Base-by-base conservation (phyloP, 108 stramenopile species). In the Asterionellopsis glacialis region DNA sequence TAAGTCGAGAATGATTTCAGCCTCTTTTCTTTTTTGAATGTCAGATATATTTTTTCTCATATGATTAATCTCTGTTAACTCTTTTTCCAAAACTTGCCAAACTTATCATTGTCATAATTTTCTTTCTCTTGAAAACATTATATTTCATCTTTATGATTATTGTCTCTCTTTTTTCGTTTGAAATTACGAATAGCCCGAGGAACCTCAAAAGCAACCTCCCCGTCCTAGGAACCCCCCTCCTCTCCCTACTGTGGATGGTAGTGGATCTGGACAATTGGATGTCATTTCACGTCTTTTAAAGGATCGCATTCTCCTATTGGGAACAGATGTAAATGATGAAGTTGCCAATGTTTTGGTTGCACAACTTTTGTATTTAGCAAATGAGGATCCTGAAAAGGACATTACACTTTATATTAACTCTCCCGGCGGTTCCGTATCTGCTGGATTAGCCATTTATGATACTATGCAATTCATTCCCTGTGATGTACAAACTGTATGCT, bases 341-440 rank as follows among this genome's bases (percentile, higher is more conserved):
- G 83, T 89, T 10, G 91, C 85, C 41, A 93, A 93, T 61, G 86
- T 90, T 13, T 61, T 93, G 58, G 91, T 93, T 11, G 85, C 91
- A 16, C 91, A 93, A 72, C 82, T 93, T 16, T 72, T 93, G 56
- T 93, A 87, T 59, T 73, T 93, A 15, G 91, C 91, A 19, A 84
- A 81, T 41, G 80, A 84, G 55, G 91, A 93, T 72, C 91, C 91
- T 18, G 77, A 83, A 41, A 79, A 76, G 51, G 88, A 89, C 52
- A 93, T 93, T 58, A 93, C 91, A 18, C 67, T 93, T n/a, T 93
- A 93, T 80, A 93, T 93, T 69, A 93, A 93, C 64, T 80, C 75
- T 19, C 91, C 91, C 19, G 84, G 84, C 59, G 84, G 84, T 25
- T 82, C 81, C 41, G 81, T 86, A 15, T 63, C 56, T n/a, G 87